Evolutionary conservation across 371 early-diverging fungal genomes (phyloP), one percentile per base, ranked within the genome.

Genomic region (Haplosporangium sp.): DNA sequence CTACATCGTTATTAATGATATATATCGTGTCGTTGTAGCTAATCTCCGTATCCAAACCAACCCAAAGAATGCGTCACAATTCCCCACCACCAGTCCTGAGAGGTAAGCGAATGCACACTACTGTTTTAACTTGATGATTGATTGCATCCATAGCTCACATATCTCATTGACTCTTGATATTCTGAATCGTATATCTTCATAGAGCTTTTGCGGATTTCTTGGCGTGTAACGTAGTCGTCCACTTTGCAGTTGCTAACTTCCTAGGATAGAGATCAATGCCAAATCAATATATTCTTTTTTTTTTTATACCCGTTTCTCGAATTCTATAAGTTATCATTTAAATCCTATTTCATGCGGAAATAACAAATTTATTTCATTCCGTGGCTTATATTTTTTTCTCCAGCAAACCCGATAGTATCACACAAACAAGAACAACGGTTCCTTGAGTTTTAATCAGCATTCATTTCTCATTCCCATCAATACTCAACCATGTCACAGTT

Each of bases 121-220:
- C 21, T 59, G 47, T 46, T 42, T 16, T 51, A 18, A 18, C 16
- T 13, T 54, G 11, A n/a, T 52, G 47, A 5, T 18, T 40, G 9
- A n/a, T n/a, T 38, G 12, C 0, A 42, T 18, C 13, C 18, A 6
- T 10, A 21, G 16, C 16, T 12, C 61, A 51, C 21, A 36, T 1
- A 16, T 38, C 45, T 21, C 13, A 58, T 52, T 29, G 23, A 23
- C 18, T 16, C n/a, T 47, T 36, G n/a, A 6, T 38, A 1, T 4
- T n/a, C 14, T n/a, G 11, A 23, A 14, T 16, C 16, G 11, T 37
- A 20, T 16, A 20, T 60, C 54, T 36, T 16, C 23, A 5, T 73
- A 91, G 93, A 51, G 93, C 94, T 6, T 91, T 92, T 68, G 93
- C 91, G 11, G 94, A 95, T 73, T 95, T 90, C 74, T 85, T 89